phyloP scores from a whole-genome alignment of 2,329 filamentous ascomycete species.

The Lasiodiplodia sp. region DNA sequence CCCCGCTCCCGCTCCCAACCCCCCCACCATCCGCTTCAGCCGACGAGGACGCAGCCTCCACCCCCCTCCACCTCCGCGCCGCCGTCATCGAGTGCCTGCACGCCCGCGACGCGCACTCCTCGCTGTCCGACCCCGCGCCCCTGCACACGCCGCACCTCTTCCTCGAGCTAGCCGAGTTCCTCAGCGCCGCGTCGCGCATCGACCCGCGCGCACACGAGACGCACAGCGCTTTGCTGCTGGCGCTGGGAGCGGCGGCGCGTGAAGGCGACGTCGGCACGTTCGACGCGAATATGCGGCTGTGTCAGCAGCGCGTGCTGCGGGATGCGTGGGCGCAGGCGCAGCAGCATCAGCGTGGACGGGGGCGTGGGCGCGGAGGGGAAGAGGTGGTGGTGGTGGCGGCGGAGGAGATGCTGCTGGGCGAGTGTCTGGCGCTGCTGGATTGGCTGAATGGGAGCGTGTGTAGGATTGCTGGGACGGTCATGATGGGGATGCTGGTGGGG shows the following conservation, averaged over 20 bases:
- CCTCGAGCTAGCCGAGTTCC: slow-evolving; percentile 7
- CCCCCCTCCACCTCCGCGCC: background rate
- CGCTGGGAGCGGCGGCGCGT: background rate
- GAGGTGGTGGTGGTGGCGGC: too few relatives aligned
- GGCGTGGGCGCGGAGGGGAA: too few relatives aligned
- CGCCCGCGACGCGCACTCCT: background rate
- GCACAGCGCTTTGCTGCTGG: background rate
- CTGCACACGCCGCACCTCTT: slow-evolving; percentile 15
- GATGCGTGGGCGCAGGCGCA: background rate
- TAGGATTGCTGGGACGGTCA: background rate
- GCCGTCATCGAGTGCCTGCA: slow-evolving; percentile 3
- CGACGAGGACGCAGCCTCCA: background rate
- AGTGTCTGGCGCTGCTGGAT: slow-evolving; percentile 2
- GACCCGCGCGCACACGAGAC: background rate
- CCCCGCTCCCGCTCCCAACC: background rate
- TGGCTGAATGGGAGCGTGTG: slow-evolving; percentile 7
- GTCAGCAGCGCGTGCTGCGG: background rate
- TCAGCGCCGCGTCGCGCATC: background rate
- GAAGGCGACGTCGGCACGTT: background rate
- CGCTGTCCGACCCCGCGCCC: background rate
- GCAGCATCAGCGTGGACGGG: too few relatives aligned
- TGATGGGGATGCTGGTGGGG: slow-evolving; percentile 4
- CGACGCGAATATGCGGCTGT: background rate
- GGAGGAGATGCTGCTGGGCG: background rate
- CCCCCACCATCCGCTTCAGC: background rate